Evolutionary conservation across 352 stramenopile species (phyloP).

Genomic region (Phytopythium sindhum): DNA sequence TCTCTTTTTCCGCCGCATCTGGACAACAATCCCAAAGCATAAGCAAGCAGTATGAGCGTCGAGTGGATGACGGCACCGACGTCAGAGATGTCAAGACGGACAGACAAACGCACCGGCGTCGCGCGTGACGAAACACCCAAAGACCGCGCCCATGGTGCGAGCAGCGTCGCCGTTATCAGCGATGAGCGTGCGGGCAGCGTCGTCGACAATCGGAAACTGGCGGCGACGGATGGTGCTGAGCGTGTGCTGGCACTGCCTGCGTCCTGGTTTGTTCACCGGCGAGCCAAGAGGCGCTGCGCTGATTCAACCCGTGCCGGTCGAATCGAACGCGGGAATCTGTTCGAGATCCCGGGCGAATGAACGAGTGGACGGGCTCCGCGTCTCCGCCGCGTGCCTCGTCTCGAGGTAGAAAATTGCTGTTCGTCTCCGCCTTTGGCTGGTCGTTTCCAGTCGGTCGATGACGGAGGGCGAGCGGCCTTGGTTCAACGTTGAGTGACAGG

Average conservation of each 20-base stretch:
- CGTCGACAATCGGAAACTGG: constrained; percentile 4
- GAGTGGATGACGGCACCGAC: constrained; percentile 5
- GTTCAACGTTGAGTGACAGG: neutral
- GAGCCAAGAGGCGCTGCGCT: neutral
- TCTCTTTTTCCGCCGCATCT: neutral
- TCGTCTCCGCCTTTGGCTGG: neutral
- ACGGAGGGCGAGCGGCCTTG: neutral
- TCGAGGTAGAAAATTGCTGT: neutral
- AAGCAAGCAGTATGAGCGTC: constrained; percentile 6
- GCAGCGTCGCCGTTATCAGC: neutral
- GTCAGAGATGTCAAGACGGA: neutral
- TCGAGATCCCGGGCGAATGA: neutral
- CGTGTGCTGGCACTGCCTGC: no score
- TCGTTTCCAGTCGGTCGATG: neutral
- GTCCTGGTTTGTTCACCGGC: neutral
- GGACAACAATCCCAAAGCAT: neutral
- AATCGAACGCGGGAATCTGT: neutral
- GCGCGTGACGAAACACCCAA: constrained; percentile 3
- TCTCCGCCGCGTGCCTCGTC: neutral
- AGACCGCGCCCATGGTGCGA: neutral
- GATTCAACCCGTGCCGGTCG: neutral
- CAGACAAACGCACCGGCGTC: neutral
- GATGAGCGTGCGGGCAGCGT: no score
- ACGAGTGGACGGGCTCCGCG: neutral
- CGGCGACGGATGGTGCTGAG: neutral